Conservation (phyloP, 202 grass and related monocot species). For the Zizania palustris region DNA sequence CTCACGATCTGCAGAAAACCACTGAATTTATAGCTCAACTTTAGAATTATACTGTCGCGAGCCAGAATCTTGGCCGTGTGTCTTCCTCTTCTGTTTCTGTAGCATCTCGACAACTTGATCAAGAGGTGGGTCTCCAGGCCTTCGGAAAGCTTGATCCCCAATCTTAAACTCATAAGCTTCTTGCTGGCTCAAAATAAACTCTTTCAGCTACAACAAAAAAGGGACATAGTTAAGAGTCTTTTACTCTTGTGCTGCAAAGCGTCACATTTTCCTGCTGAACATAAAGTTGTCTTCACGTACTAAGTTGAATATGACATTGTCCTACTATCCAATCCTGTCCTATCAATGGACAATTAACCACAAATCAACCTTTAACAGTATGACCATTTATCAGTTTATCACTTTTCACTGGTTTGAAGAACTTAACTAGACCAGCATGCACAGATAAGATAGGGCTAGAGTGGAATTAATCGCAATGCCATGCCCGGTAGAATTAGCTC, state of each 20-base stretch:
- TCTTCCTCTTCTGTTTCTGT: constrained; percentile 42
- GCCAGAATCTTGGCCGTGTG: constrained; percentile 19
- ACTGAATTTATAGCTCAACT: constrained; percentile 31
- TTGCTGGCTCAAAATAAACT: constrained; percentile 69
- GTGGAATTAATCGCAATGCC: not conserved
- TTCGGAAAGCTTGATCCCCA: constrained; percentile 64
- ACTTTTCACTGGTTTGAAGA: not conserved
- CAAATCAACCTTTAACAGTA: not conserved
- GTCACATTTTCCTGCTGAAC: not conserved
- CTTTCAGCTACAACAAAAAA: constrained; percentile 59
- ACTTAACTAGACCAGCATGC: not conserved
- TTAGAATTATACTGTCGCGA: not conserved
- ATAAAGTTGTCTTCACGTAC: not conserved
- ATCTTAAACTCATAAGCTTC: constrained; percentile 93
- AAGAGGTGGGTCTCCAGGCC: constrained; percentile 79
- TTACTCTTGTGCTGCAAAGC: no score
- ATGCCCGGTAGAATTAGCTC: not conserved
- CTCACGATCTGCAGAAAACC: not conserved
- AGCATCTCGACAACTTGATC: constrained; percentile 63
- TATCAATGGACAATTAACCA: no score
- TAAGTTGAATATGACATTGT: no score
- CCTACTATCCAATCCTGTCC: no score
- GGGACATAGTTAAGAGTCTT: not conserved
- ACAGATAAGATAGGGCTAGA: not conserved
- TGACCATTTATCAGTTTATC: no score